These are phyloP conservation scores for Domatiomyces catenatus DNA, from an alignment of 2,329 filamentous ascomycete species.

Conservation along the genomic window DNA sequence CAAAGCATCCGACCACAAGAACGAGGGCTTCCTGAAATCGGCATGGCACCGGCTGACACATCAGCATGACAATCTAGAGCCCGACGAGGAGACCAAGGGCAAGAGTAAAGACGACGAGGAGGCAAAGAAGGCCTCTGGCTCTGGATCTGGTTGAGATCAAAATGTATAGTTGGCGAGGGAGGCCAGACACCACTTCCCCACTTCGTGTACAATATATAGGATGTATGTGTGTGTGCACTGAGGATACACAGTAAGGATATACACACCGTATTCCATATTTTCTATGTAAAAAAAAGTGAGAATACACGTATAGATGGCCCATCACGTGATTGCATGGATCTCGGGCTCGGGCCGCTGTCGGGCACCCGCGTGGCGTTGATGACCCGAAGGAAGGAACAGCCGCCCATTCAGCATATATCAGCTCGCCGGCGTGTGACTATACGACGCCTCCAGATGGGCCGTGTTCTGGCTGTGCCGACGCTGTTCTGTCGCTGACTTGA, in stretches of 20 bases:
- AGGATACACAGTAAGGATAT: too few species aligned
- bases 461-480: not conserved
- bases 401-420: not conserved
- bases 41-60: constrained; percentile 89
- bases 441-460: not conserved
- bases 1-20: constrained; percentile 41
- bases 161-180: not conserved
- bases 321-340: not conserved
- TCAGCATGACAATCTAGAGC: constrained; percentile 32
- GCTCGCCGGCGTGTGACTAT: not conserved
- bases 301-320: too few species aligned
- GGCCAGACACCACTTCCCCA: not conserved
- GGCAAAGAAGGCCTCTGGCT: constrained; percentile 27
- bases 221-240: not conserved
- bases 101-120: constrained; percentile 19
- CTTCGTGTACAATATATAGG: not conserved
- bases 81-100: not conserved
- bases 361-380: too few species aligned
- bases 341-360: not conserved
- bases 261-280: too few species aligned
- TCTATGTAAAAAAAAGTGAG: too few species aligned
- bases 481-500: not conserved
- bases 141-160: constrained; percentile 17
- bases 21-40: constrained; percentile 81
- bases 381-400: not conserved